Evolutionary conservation across 805 yeast species (phyloP), one percentile per base, ranked within the genome.

Genomic region (Wickerhamomyces hampshirensis): DNA sequence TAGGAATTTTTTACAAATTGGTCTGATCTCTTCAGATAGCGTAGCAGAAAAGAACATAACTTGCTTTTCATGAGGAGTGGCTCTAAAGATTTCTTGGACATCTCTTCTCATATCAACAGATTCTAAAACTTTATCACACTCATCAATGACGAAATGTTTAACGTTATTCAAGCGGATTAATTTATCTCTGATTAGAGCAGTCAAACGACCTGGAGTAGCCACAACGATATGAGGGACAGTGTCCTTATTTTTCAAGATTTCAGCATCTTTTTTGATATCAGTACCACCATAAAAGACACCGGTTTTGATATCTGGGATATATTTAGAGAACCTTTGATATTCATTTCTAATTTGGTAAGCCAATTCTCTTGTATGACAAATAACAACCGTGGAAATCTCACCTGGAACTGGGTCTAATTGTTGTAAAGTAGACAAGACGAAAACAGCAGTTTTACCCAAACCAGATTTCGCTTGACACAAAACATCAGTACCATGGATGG

Each of bases 1-100:
- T 89, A 93, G 85, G 71, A 93, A 91, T 70, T 91, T 88, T 73
- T 89, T 91, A 73, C 97, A 91, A 41, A 93, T 80, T 44, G 96
- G 96, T 65, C 96, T 84, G 57, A 91, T 87, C 60, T 91, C 98
- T 60, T 77, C 85, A 32, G 95, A 80, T 54, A 91, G 74, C 38
- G 98, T 91, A 49, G 98, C 98, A 43, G 96, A 84, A 66, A 91
- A 91, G 96, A 91, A 91, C 98, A 93, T 89, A 39, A 93, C 98
- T 71, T 91, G 98, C 68, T 91, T 91, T 63, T 91, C 96, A 67
- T 85, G 95, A 49, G 98, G 98, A 35, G 98, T 91, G 43, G 85
- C 85, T 65, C 96, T 82, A 80, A 93, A 91, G 48, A 93, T 84
- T 61, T 91, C 98, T 73, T 91, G 98, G 41, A 91, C 96, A 60